A percentile compares a stretch with the other conserved stretches of the same genome.
These are phyloP conservation scores for Aspergillus proliferans DNA, from an alignment of 2,329 filamentous ascomycete genomes.

Conservation along the genomic window DNA sequence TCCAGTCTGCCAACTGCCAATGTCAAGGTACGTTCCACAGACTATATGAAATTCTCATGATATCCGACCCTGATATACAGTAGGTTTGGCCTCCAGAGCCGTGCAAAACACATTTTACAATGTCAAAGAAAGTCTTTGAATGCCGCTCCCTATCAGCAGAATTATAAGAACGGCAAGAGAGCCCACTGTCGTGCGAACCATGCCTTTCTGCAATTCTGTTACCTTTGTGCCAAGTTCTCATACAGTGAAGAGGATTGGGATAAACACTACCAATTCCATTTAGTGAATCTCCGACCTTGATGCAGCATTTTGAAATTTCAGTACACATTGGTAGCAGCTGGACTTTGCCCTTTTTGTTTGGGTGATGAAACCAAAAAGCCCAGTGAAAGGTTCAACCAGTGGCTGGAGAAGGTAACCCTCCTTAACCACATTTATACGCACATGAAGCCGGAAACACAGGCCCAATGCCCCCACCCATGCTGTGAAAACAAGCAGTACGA, in stretches of 20 bases:
- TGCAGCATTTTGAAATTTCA: slow-evolving; percentile 9
- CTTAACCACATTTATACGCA: slow-evolving; percentile 9
- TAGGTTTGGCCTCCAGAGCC: not conserved
- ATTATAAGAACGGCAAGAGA: slow-evolving; percentile 8
- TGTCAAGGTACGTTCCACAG: slow-evolving; percentile 1
- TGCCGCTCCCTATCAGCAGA: slow-evolving; percentile 7
- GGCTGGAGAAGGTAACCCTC: slow-evolving; percentile 6
- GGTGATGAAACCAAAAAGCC: slow-evolving; percentile 4
- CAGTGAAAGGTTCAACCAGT: slow-evolving; percentile 6
- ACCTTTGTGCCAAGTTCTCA: slow-evolving; percentile 5
- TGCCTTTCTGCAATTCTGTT: slow-evolving; percentile 7
- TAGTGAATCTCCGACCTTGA: slow-evolving; percentile 3
- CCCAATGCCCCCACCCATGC: slow-evolving; percentile 4
- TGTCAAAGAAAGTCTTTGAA: slow-evolving; percentile 5
- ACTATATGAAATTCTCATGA: not conserved
- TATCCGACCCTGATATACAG: not conserved
- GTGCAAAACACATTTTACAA: slow-evolving; percentile 6
- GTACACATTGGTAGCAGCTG: slow-evolving; percentile 6
- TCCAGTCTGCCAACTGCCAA: slow-evolving; percentile 1
- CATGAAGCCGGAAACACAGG: not conserved
- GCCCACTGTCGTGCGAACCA: slow-evolving; percentile 3
- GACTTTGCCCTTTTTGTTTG: slow-evolving; percentile 9
- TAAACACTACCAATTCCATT: slow-evolving; percentile 2
- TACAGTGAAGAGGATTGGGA: slow-evolving; percentile 4
- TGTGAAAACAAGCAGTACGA: slow-evolving; percentile 1